phyloP scores from a whole-genome alignment of 75 land plant genomes.

The Pinus tabuliformis region DNA sequence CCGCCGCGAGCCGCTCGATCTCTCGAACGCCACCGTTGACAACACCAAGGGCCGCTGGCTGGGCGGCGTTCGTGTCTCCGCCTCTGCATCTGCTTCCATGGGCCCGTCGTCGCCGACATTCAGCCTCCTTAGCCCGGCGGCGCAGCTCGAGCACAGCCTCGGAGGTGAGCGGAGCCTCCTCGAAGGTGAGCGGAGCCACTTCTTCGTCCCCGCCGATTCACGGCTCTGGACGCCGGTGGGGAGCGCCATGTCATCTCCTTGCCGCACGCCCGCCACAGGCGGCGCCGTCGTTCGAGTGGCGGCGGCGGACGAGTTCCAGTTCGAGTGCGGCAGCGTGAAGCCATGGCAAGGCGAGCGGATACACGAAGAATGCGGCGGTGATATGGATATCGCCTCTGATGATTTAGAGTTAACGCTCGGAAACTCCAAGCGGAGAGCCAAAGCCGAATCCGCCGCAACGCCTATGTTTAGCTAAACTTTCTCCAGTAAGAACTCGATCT shows the following conservation, averaged over 20 bases:
- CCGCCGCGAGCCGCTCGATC: constrained; percentile 21
- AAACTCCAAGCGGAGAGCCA: constrained; percentile 22
- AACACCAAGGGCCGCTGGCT: constrained; percentile 33
- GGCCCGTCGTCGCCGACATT: constrained; percentile 69
- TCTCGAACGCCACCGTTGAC: neutral
- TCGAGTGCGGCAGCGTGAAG: constrained; percentile 55
- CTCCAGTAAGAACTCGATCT: too few relatives aligned
- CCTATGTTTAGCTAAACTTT: too few relatives aligned
- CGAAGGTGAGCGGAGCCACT: neutral
- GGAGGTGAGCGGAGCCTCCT: neutral
- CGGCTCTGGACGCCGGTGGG: constrained; percentile 61
- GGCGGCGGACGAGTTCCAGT: constrained; percentile 56
- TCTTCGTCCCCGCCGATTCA: neutral
- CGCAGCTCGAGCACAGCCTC: neutral
- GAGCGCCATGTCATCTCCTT: constrained; percentile 71
- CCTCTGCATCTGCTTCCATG: constrained; percentile 11
- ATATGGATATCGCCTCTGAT: constrained; percentile 28
- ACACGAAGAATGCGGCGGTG: constrained; percentile 57
- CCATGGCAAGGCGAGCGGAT: constrained; percentile 86
- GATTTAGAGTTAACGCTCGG: constrained; percentile 75
- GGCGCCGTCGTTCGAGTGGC: constrained; percentile 33
- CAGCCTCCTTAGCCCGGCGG: constrained; percentile 50
- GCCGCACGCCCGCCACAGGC: constrained; percentile 25
- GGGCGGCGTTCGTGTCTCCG: constrained; percentile 37
- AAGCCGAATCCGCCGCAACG: too few relatives aligned